These are phyloP conservation scores for Cucumis hystrix DNA, from an alignment of 306 rosid genomes.

Conservation along the genomic window DNA sequence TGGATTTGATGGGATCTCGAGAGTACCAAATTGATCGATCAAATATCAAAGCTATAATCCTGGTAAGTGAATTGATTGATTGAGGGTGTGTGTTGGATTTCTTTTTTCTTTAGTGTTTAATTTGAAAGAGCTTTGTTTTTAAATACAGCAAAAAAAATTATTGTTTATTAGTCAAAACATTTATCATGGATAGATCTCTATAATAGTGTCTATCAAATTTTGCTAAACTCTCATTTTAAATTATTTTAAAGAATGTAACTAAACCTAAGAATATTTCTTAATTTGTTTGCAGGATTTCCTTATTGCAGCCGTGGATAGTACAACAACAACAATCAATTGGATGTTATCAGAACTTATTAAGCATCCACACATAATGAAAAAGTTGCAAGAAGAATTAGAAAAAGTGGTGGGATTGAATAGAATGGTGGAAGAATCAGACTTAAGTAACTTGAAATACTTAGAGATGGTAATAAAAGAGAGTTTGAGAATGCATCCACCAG, in stretches of 20 bases:
- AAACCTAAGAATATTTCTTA: too few species aligned
- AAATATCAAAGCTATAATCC: background rate
- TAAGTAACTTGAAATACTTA: conserved; percentile 17
- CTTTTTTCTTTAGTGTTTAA: too few species aligned
- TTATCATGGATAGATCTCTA: too few species aligned
- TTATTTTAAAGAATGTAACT: too few species aligned
- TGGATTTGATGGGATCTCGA: background rate
- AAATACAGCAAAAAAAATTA: too few species aligned
- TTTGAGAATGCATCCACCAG: conserved; percentile 43
- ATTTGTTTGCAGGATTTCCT: conserved; percentile 33
- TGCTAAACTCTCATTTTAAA: too few species aligned
- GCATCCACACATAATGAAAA: conserved; percentile 43
- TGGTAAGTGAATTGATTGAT: background rate
- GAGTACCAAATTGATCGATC: background rate
- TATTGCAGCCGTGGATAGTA: conserved; percentile 31
- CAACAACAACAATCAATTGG: conserved; percentile 46
- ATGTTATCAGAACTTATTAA: conserved; percentile 30
- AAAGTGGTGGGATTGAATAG: conserved; percentile 37
- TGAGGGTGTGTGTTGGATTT: too few species aligned
- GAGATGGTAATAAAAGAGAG: conserved; percentile 43
- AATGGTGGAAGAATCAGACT: conserved; percentile 45
- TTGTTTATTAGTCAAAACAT: too few species aligned
- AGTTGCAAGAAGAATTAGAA: conserved; percentile 35
- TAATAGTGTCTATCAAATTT: too few species aligned
- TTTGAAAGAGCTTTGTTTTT: too few species aligned